Percentiles rank a stretch among this genome's conserved stretches.
phyloP scores from a whole-genome alignment of 1,139 yeast species.

The Sugiyamaella pinicola region DNA sequence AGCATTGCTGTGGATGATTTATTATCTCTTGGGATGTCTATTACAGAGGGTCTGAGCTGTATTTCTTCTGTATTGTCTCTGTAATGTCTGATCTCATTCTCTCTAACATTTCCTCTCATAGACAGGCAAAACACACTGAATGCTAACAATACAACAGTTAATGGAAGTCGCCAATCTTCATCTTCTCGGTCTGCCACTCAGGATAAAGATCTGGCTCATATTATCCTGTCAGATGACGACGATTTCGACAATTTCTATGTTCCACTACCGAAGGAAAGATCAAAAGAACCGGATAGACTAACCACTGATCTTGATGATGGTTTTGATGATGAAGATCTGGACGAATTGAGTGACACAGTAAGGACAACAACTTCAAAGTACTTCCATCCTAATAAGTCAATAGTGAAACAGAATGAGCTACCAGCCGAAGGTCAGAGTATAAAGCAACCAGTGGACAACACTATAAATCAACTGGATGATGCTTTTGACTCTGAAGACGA shows the following conservation, averaged over 20 bases:
- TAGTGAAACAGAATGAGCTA: neutral
- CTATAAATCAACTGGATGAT: neutral
- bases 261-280: neutral
- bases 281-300: neutral
- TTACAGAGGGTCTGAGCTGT: too few relatives aligned
- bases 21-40: too few relatives aligned
- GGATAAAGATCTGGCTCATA: conserved; percentile 6
- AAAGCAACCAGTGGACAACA: neutral
- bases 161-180: neutral
- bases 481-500: neutral
- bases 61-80: too few relatives aligned
- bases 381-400: neutral
- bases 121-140: neutral
- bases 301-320: neutral
- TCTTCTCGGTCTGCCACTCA: neutral
- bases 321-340: conserved; percentile 7
- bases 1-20: neutral
- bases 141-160: neutral
- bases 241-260: conserved; percentile 4
- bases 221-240: conserved; percentile 6
- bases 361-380: neutral
- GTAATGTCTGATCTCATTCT: neutral
- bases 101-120: neutral
- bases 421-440: neutral
- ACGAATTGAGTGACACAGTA: neutral